Conservation (phyloP, 306 rosid species). For the Trichosanthes truncata region DNA sequence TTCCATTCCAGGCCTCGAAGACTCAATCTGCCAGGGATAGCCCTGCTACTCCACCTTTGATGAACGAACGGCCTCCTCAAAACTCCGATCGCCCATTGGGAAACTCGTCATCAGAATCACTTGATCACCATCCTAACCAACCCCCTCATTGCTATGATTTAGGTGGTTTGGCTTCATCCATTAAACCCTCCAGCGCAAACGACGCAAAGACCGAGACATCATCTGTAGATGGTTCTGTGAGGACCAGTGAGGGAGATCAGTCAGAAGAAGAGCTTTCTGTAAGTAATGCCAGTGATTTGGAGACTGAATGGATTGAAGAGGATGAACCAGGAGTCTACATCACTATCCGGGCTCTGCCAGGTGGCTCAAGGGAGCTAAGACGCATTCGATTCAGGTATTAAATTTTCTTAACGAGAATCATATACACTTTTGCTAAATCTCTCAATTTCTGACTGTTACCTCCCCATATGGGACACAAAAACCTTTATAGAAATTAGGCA, state of each 20-base stretch:
- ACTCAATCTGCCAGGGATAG: slow-evolving; percentile 72
- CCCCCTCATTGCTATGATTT: slow-evolving; percentile 45
- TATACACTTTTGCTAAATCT: not conserved
- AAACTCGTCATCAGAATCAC: slow-evolving; percentile 76
- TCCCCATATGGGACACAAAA: not conserved
- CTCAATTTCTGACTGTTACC: not conserved
- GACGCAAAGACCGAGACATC: slow-evolving; percentile 58
- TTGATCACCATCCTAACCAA: slow-evolving; percentile 50
- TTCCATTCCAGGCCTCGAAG: slow-evolving; percentile 43
- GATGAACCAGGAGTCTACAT: slow-evolving; percentile 97
- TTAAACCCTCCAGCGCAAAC: slow-evolving; percentile 52
- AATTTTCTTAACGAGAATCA: not conserved
- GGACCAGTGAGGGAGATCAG: slow-evolving; percentile 82
- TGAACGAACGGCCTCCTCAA: slow-evolving; percentile 51
- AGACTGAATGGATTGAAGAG: slow-evolving; percentile 94
- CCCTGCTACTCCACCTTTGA: slow-evolving; percentile 81
- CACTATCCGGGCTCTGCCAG: slow-evolving; percentile 73
- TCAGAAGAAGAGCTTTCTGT: slow-evolving; percentile 84
- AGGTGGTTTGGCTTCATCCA: slow-evolving; percentile 50
- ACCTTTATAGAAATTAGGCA: not conserved
- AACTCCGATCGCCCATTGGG: slow-evolving; percentile 43
- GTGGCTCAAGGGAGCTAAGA: slow-evolving; percentile 80
- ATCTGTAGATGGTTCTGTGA: slow-evolving; percentile 67
- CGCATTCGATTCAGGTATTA: slow-evolving; percentile 88
- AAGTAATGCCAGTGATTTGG: slow-evolving; percentile 96